These are phyloP conservation scores for Geotrichum fermentans DNA, from an alignment of 1,139 yeast species.

Conservation along the genomic window DNA sequence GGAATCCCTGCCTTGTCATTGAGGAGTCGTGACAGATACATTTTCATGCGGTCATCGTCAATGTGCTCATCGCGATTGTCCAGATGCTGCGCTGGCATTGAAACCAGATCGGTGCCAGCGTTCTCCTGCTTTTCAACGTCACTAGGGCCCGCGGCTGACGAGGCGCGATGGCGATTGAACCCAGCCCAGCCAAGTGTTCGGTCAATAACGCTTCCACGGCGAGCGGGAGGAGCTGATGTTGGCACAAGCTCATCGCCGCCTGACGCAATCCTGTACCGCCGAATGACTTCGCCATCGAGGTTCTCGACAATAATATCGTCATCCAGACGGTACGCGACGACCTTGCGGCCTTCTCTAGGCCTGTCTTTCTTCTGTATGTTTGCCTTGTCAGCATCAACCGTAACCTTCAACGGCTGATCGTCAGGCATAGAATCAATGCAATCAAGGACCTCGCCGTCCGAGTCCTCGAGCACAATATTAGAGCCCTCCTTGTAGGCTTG, in stretches of 20 bases:
- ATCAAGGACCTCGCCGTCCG: constrained; percentile 68
- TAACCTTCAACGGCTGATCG: background rate
- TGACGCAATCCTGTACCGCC: constrained; percentile 59
- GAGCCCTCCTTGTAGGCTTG: constrained; percentile 72
- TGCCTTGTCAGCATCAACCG: background rate
- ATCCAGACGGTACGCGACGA: constrained; percentile 59
- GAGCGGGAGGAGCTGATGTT: background rate
- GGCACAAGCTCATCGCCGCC: constrained; percentile 1
- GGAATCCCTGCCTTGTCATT: background rate
- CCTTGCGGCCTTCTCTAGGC: background rate
- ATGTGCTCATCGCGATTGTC: background rate
- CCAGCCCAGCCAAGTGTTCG: constrained; percentile 32
- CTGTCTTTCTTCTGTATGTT: background rate
- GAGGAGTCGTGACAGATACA: constrained; percentile 8
- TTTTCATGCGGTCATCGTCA: constrained; percentile 13
- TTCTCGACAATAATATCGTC: constrained; percentile 79
- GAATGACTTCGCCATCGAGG: constrained; percentile 84
- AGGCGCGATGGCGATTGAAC: constrained; percentile 9
- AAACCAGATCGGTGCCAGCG: background rate
- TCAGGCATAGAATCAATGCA: background rate
- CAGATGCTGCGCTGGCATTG: background rate
- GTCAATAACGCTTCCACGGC: constrained; percentile 22
- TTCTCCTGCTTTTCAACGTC: constrained; percentile 27
- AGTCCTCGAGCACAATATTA: constrained; percentile 69
- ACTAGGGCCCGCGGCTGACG: constrained; percentile 1